phyloP scores from a whole-genome alignment of 768 basidiomycete genomes.

The Kwoniella newhampshirensis region DNA sequence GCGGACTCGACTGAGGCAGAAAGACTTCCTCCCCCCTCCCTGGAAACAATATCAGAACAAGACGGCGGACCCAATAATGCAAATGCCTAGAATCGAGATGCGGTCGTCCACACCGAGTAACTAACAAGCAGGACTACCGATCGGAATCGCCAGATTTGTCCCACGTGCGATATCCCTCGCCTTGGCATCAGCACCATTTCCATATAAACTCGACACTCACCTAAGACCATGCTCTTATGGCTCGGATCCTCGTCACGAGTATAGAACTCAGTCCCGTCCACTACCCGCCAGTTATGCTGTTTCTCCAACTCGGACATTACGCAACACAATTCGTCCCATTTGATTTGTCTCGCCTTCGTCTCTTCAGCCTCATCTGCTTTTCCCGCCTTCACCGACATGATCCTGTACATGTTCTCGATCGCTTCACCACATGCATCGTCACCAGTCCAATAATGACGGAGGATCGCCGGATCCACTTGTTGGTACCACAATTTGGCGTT shows the following conservation, averaged over 20 bases:
- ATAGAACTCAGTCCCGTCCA: constrained; percentile 28
- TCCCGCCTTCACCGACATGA: constrained; percentile 6
- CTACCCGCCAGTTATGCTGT: constrained; percentile 26
- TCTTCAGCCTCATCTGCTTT: constrained; percentile 9
- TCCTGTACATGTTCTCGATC: constrained; percentile 14
- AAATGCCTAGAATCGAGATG: no score
- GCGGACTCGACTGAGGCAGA: no score
- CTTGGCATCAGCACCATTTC: not conserved
- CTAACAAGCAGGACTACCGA: no score
- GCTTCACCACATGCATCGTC: constrained; percentile 14
- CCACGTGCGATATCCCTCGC: constrained; percentile 1
- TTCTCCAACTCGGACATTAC: constrained; percentile 27
- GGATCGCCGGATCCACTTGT: constrained; percentile 27
- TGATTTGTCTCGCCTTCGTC: constrained; percentile 14
- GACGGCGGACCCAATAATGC: no score
- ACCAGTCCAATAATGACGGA: constrained; percentile 19
- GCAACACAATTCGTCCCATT: constrained; percentile 35
- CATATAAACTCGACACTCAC: constrained; percentile 50
- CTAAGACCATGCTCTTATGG: constrained; percentile 39
- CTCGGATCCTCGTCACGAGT: constrained; percentile 32
- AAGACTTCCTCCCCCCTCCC: no score
- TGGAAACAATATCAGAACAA: no score
- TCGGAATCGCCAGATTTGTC: constrained; percentile 1
- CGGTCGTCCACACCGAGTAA: no score
- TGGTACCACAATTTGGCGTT: constrained; percentile 42